Evolutionary conservation across 805 yeast genomes (phyloP).

Genomic region (Yarrowia phangngaensis): DNA sequence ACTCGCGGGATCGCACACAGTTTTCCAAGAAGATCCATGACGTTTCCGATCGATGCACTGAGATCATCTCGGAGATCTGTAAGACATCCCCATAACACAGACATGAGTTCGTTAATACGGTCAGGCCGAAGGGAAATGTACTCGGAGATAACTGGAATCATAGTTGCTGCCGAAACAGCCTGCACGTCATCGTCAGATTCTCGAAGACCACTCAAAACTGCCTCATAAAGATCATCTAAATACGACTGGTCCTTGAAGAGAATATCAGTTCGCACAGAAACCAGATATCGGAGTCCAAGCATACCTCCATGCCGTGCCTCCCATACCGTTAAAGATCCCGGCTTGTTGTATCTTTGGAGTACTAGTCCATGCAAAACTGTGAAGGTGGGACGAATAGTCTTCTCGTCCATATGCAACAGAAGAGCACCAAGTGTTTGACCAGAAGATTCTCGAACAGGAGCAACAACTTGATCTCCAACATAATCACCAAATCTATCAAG

Average conservation of each 20-base stretch:
- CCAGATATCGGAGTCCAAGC: slow-evolving; percentile 88
- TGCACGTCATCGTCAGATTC: slow-evolving; percentile 91
- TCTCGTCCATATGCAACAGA: slow-evolving; percentile 64
- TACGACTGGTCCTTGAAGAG: slow-evolving; percentile 52
- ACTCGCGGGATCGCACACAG: slow-evolving; percentile 80
- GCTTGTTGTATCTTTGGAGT: slow-evolving; percentile 49
- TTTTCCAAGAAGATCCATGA: slow-evolving; percentile 88
- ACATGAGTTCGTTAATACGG: slow-evolving; percentile 47
- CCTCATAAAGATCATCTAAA: slow-evolving; percentile 67
- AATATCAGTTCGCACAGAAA: slow-evolving; percentile 81
- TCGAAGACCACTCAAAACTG: slow-evolving; percentile 83
- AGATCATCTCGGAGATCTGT: slow-evolving; percentile 84
- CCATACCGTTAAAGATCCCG: slow-evolving; percentile 64
- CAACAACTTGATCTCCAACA: slow-evolving; percentile 95
- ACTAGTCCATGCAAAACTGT: slow-evolving; percentile 63
- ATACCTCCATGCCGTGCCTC: slow-evolving; percentile 98
- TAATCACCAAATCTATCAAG: slow-evolving; percentile 95
- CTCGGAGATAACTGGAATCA: slow-evolving; percentile 84
- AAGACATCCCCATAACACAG: slow-evolving; percentile 87
- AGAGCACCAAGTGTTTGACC: slow-evolving; percentile 93
- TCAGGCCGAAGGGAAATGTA: slow-evolving; percentile 63
- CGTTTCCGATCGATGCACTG: slow-evolving; percentile 91
- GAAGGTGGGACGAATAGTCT: slow-evolving; percentile 59
- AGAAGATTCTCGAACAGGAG: slow-evolving; percentile 95
- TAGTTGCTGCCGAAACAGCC: slow-evolving; percentile 90